These are phyloP conservation scores for Capsicum baccatum DNA, from an alignment of 257 asterid genomes.

Conservation along the genomic window DNA sequence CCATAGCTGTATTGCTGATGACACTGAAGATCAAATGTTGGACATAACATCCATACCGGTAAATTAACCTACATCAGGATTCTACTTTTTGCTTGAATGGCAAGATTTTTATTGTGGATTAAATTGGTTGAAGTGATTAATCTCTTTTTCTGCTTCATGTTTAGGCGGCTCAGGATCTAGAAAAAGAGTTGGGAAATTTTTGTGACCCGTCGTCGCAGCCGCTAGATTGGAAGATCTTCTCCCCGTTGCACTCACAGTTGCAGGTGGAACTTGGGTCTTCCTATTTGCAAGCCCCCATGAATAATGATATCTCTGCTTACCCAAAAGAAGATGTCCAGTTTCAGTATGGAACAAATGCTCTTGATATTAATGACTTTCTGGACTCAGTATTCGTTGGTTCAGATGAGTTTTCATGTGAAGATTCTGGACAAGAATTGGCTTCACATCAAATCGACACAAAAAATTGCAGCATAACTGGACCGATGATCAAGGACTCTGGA, in stretches of 20 bases:
- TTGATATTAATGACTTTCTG: conserved; percentile 61
- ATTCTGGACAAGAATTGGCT: conserved; percentile 29
- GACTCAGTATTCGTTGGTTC: conserved; percentile 55
- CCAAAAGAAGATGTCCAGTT: conserved; percentile 40
- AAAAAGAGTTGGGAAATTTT: conserved; percentile 50
- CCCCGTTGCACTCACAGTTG: conserved; percentile 76
- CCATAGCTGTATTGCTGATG: conserved; percentile 37
- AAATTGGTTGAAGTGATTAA: neutral
- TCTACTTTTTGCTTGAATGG: conserved; percentile 6
- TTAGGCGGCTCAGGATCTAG: conserved; percentile 75
- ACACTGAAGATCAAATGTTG: conserved; percentile 37
- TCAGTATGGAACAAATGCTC: conserved; percentile 61
- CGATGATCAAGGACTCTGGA: conserved; percentile 38
- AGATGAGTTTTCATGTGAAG: conserved; percentile 51
- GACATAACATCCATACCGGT: conserved; percentile 55
- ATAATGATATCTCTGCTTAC: conserved; percentile 37
- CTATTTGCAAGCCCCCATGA: conserved; percentile 37
- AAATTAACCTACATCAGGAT: conserved; percentile 39
- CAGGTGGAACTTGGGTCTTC: conserved; percentile 66
- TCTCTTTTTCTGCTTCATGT: conserved; percentile 21
- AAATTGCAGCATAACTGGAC: neutral
- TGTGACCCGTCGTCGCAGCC: conserved; percentile 43
- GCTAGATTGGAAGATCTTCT: conserved; percentile 60
- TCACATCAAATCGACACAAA: neutral
- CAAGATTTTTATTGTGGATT: neutral